Conservation (phyloP, 768 basidiomycete genomes). For the Tulasnella sp. region DNA sequence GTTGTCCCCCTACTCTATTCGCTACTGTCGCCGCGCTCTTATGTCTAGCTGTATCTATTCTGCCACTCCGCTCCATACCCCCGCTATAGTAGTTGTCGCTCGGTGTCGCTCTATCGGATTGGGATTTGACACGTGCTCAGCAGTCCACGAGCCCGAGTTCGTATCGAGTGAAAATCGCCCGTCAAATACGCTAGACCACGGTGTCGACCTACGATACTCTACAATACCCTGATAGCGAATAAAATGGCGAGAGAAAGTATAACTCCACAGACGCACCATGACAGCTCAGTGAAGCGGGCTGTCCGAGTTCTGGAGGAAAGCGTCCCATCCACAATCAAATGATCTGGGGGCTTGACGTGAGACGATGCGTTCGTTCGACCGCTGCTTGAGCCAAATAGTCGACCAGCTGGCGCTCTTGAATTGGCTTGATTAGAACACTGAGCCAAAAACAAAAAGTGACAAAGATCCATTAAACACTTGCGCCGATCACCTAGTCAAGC, state of each 20-base stretch:
- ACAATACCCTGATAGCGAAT: no score
- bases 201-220: no score
- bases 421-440: conserved; percentile 35
- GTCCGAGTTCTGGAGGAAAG: no score
- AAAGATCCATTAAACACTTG: neutral
- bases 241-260: no score
- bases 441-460: neutral
- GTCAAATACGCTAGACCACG: no score
- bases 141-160: neutral
- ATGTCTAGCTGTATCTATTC: conserved; percentile 1
- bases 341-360: no score
- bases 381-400: conserved; percentile 33
- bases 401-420: conserved; percentile 36
- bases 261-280: no score
- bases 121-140: neutral
- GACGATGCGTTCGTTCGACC: neutral
- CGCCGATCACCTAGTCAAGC: neutral
- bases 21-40: neutral
- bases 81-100: neutral
- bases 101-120: neutral
- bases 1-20: neutral
- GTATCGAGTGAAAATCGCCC: no score
- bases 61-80: neutral
- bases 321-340: no score
- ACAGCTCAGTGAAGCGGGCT: no score